A percentile compares a stretch with the other conserved stretches of the same genome.
These are phyloP conservation scores for Coemansia sp. DNA, from an alignment of 192 early-diverging fungal genomes.

Conservation along the genomic window DNA sequence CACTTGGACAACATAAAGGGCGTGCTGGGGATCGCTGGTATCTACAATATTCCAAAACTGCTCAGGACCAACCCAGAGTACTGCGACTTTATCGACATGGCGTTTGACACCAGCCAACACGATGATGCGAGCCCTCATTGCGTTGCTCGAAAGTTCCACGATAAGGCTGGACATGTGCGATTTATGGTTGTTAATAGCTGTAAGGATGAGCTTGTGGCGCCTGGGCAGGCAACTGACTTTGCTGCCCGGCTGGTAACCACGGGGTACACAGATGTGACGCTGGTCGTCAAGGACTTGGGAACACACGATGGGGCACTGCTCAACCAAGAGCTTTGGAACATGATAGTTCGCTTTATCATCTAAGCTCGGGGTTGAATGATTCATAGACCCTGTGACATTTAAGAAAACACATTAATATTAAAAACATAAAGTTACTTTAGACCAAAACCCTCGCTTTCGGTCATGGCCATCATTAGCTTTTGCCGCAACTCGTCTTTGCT, in stretches of 20 bases:
- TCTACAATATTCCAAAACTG: slow-evolving; percentile 76
- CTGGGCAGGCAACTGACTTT: slow-evolving; percentile 55
- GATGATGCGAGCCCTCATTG: slow-evolving; percentile 17
- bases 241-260: slow-evolving; percentile 19
- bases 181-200: slow-evolving; percentile 65
- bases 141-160: not conserved
- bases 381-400: not conserved
- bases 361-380: too few relatives aligned
- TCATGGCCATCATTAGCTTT: slow-evolving; percentile 72
- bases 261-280: slow-evolving; percentile 21
- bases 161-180: slow-evolving; percentile 38
- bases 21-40: slow-evolving; percentile 76
- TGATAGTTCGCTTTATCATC: slow-evolving; percentile 21
- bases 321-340: slow-evolving; percentile 28
- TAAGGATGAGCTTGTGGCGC: slow-evolving; percentile 69
- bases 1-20: slow-evolving; percentile 51
- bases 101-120: slow-evolving; percentile 56
- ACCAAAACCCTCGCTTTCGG: slow-evolving; percentile 76
- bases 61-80: slow-evolving; percentile 66
- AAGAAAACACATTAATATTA: not conserved
- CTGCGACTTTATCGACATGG: slow-evolving; percentile 68
- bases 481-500: slow-evolving; percentile 64
- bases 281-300: slow-evolving; percentile 27
- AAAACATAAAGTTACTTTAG: slow-evolving; percentile 58
- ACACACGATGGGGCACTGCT: slow-evolving; percentile 24